phyloP scores from a whole-genome alignment of 139 green algal genomes.

The Coelastrella sp. region DNA sequence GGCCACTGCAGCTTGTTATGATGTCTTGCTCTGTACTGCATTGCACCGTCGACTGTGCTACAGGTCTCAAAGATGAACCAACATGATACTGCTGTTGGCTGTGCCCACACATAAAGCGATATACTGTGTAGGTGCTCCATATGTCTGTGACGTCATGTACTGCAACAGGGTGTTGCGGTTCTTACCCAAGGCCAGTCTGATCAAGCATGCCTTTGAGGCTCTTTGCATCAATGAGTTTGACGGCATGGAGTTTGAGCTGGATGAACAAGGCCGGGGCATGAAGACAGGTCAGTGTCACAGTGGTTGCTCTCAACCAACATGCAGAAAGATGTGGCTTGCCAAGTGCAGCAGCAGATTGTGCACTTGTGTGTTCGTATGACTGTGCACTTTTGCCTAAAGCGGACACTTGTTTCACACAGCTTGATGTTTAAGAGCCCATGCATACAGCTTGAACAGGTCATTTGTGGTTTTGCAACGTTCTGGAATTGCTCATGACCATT shows the following conservation, averaged over 20 bases:
- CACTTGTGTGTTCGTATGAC: background rate
- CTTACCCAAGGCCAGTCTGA: slow-evolving; percentile 82
- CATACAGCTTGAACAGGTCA: background rate
- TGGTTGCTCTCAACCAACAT: background rate
- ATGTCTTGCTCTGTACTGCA: slow-evolving; percentile 34
- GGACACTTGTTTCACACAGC: too few relatives aligned
- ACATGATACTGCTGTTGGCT: too few relatives aligned
- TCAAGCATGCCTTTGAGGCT: slow-evolving; percentile 84
- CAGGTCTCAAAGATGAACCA: too few relatives aligned
- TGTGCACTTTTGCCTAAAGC: too few relatives aligned
- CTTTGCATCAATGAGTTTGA: slow-evolving; percentile 92
- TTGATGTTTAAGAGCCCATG: background rate
- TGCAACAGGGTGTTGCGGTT: slow-evolving; percentile 68
- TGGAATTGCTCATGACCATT: background rate
- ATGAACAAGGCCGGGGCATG: slow-evolving; percentile 3
- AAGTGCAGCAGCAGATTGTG: background rate
- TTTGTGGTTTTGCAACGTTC: background rate
- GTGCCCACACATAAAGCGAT: too few relatives aligned
- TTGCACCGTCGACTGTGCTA: too few relatives aligned
- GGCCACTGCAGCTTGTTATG: background rate
- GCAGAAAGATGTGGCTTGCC: background rate
- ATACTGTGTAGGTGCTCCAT: too few relatives aligned
- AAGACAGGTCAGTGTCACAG: background rate
- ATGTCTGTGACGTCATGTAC: too few relatives aligned
- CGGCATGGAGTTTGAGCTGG: slow-evolving; percentile 75